phyloP scores from a whole-genome alignment of 2,329 filamentous ascomycete species.

The Xylariaceae sp. region DNA sequence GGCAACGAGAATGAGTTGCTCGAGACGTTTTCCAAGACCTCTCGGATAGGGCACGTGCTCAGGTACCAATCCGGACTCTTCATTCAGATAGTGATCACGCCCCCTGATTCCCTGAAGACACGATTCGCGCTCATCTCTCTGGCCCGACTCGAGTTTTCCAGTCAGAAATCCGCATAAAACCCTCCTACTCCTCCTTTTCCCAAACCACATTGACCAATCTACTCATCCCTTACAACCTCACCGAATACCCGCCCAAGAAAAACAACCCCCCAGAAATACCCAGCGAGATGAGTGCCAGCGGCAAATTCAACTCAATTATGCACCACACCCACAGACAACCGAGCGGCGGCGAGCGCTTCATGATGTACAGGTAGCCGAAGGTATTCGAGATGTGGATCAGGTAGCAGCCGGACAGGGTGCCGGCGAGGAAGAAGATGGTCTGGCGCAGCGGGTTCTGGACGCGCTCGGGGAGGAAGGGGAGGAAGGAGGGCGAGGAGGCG shows the following conservation, averaged over 20 bases:
- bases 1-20: no score
- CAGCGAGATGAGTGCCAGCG: slow-evolving; percentile 56
- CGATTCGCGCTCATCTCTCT: no score
- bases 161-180: no score
- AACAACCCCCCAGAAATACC: slow-evolving; percentile 41
- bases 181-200: no score
- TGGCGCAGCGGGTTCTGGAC: slow-evolving; percentile 50
- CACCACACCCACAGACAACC: slow-evolving; percentile 92
- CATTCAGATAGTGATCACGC: no score
- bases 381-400: slow-evolving; percentile 76
- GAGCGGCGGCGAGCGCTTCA: slow-evolving; percentile 86
- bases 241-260: slow-evolving; percentile 45
- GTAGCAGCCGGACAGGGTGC: slow-evolving; percentile 64
- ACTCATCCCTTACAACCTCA: slow-evolving; percentile 29
- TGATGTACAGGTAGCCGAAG: slow-evolving; percentile 75
- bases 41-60: no score
- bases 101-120: no score
- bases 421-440: slow-evolving; percentile 57
- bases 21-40: no score
- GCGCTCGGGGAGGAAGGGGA: slow-evolving; percentile 45
- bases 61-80: no score
- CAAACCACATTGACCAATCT: no score
- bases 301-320: slow-evolving; percentile 75
- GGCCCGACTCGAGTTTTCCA: no score
- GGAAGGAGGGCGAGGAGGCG: slow-evolving; percentile 41